Conservation (phyloP, 441 rosid genomes). For the Capsella rubella region DNA sequence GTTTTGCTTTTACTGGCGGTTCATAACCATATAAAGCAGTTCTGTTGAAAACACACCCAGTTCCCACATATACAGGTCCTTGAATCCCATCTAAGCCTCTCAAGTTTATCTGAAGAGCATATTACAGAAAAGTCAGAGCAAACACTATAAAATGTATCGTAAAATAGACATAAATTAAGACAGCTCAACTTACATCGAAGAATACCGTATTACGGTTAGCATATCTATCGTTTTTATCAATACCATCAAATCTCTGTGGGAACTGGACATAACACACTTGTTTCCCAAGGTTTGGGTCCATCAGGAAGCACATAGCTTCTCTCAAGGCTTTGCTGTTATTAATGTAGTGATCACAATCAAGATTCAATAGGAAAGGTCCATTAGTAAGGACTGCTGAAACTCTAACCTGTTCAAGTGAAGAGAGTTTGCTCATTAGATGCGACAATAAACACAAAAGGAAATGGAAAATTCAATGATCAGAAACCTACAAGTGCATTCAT, state of each 20-base stretch:
- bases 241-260: constrained; percentile 98
- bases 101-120: constrained; percentile 77
- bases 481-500: constrained; percentile 92
- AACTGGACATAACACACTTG: constrained; percentile 95
- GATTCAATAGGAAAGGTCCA: constrained; percentile 97
- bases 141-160: too few relatives aligned
- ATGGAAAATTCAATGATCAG: constrained; percentile 17
- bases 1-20: constrained; percentile 84
- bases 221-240: constrained; percentile 87
- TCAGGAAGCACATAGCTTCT: constrained; percentile 97
- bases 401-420: constrained; percentile 69
- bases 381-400: constrained; percentile 97
- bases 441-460: background rate
- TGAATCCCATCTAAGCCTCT: constrained; percentile 98
- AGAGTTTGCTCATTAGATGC: constrained; percentile 17
- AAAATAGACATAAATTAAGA: background rate
- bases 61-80: constrained; percentile 98
- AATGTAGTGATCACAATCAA: constrained; percentile 97
- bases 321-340: constrained; percentile 97
- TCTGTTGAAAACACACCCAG: constrained; percentile 98
- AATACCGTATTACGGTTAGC: constrained; percentile 95
- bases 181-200: constrained; percentile 81
- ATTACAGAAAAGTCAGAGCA: background rate
- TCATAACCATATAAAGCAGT: constrained; percentile 96
- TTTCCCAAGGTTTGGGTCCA: constrained; percentile 98